Percentiles rank a stretch among this genome's conserved stretches.
Conservation (phyloP, 495 filamentous ascomycete genomes). For the Tuber calosporum region DNA sequence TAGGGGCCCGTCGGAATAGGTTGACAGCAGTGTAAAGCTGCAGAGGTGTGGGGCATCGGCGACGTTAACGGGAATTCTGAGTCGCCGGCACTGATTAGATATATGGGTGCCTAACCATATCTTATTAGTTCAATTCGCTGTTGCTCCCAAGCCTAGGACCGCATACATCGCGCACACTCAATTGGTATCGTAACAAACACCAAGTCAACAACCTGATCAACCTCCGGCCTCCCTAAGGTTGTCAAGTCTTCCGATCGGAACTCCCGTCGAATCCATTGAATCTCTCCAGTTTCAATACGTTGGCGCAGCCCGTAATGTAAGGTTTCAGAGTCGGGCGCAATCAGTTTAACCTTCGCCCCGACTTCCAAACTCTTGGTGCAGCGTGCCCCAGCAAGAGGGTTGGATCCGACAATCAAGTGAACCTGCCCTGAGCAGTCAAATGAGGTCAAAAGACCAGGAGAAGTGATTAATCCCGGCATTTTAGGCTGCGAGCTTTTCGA, state of each 20-base stretch:
- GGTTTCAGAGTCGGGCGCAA: constrained; percentile 60
- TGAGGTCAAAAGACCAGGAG: constrained; percentile 65
- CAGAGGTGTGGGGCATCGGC: constrained; percentile 81
- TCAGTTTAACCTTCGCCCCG: constrained; percentile 79
- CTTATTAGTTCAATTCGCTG: constrained; percentile 46
- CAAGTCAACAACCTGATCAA: constrained; percentile 72
- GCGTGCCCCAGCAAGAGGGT: constrained; percentile 75
- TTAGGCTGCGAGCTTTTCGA: background rate
- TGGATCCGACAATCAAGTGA: constrained; percentile 80
- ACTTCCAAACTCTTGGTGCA: constrained; percentile 71
- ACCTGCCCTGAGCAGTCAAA: constrained; percentile 66
- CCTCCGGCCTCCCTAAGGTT: constrained; percentile 68
- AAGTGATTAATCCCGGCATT: constrained; percentile 46
- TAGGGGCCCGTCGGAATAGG: constrained; percentile 79
- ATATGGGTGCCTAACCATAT: constrained; percentile 50
- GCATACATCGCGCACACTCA: constrained; percentile 28
- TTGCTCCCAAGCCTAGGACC: constrained; percentile 48
- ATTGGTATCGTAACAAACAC: constrained; percentile 68
- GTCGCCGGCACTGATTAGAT: constrained; percentile 63
- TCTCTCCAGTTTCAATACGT: constrained; percentile 62
- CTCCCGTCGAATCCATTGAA: constrained; percentile 61
- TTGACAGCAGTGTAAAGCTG: constrained; percentile 75
- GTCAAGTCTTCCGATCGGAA: constrained; percentile 72
- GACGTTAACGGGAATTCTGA: constrained; percentile 89
- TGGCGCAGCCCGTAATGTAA: constrained; percentile 67